Percentiles rank a stretch among this genome's conserved stretches.
phyloP scores from a whole-genome alignment of 768 basidiomycete genomes.

The Boletus vermiculosoides region DNA sequence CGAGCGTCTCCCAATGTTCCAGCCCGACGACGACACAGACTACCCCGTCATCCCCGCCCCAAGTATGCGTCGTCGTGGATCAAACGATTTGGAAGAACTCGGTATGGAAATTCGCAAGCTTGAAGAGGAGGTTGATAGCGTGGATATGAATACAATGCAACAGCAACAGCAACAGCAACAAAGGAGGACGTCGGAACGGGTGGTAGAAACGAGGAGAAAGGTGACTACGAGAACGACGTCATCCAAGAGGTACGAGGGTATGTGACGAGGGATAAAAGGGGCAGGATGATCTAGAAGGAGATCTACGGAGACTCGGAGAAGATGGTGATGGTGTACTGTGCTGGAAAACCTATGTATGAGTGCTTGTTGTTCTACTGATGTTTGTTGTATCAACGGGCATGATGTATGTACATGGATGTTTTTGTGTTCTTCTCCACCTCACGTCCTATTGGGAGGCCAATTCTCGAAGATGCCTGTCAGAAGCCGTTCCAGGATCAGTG shows the following conservation, averaged over 20 bases:
- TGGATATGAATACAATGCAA: background rate
- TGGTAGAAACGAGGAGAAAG: slow-evolving; percentile 56
- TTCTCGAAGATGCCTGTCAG: background rate
- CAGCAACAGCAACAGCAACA: background rate
- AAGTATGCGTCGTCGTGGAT: slow-evolving; percentile 52
- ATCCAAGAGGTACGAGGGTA: slow-evolving; percentile 51
- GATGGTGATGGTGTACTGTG: background rate
- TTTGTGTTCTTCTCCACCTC: background rate
- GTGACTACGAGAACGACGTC: slow-evolving; percentile 46
- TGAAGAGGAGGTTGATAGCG: slow-evolving; percentile 53
- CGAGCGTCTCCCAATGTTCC: slow-evolving; percentile 68
- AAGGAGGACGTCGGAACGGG: slow-evolving; percentile 51
- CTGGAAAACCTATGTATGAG: background rate
- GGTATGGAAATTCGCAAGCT: slow-evolving; percentile 68
- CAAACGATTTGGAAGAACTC: slow-evolving; percentile 42
- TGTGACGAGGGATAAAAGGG: background rate
- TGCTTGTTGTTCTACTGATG: background rate
- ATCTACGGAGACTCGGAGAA: background rate
- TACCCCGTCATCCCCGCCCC: slow-evolving; percentile 57
- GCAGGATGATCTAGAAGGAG: background rate
- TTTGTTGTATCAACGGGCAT: background rate
- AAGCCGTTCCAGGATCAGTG: background rate
- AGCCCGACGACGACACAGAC: slow-evolving; percentile 31
- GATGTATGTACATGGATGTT: slow-evolving; percentile 2
- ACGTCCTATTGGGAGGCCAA: background rate